phyloP scores from a whole-genome alignment of 1,284 basidiomycete species.

The Ustilago xerochloae region DNA sequence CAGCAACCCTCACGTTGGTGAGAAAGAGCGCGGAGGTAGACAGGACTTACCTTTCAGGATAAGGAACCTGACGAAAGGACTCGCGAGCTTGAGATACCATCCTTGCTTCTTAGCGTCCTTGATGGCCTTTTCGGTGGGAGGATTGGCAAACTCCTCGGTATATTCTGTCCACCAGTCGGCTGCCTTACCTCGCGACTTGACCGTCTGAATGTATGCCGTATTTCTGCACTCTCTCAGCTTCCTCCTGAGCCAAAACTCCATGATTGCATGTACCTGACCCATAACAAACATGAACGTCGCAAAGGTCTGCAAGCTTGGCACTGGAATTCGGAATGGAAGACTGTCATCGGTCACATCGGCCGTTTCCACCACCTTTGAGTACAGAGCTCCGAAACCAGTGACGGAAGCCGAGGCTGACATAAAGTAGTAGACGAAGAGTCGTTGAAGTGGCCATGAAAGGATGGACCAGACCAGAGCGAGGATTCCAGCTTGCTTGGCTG shows the following conservation, averaged over 20 bases:
- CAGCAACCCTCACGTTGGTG: background rate
- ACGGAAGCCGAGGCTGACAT: slow-evolving; percentile 55
- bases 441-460: slow-evolving; percentile 60
- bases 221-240: slow-evolving; percentile 53
- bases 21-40: background rate
- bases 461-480: slow-evolving; percentile 49
- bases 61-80: slow-evolving; percentile 49
- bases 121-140: slow-evolving; percentile 55
- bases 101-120: slow-evolving; percentile 55
- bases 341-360: slow-evolving; percentile 45
- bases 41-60: slow-evolving; percentile 48
- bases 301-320: slow-evolving; percentile 56
- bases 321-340: slow-evolving; percentile 39
- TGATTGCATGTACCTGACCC: slow-evolving; percentile 59
- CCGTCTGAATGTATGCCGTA: slow-evolving; percentile 61
- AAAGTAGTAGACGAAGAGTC: slow-evolving; percentile 57
- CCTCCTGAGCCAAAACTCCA: slow-evolving; percentile 61
- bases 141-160: slow-evolving; percentile 62
- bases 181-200: slow-evolving; percentile 58
- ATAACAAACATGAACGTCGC: slow-evolving; percentile 64
- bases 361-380: slow-evolving; percentile 30
- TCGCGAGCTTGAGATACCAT: slow-evolving; percentile 54
- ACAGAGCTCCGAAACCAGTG: slow-evolving; percentile 45
- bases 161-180: slow-evolving; percentile 66
- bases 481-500: slow-evolving; percentile 52